Conservation (phyloP, 352 stramenopile species). For the Pythium apleroticum region DNA sequence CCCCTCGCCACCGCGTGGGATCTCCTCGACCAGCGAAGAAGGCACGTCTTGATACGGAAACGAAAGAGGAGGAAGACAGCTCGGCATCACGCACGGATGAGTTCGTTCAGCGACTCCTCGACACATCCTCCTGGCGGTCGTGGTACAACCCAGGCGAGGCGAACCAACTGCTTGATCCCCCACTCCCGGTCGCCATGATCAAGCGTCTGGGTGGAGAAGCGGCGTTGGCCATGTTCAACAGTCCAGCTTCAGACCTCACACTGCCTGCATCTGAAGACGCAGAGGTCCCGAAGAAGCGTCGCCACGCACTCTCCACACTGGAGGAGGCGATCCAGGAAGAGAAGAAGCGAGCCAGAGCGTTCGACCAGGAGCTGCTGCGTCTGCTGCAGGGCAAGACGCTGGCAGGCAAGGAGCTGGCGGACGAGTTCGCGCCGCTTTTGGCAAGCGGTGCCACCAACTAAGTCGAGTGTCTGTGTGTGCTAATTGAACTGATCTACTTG, state of each 20-base stretch:
- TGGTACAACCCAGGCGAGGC: slow-evolving; percentile 54
- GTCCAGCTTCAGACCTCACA: background rate
- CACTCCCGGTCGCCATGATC: slow-evolving; percentile 33
- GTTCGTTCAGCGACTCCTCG: slow-evolving; percentile 51
- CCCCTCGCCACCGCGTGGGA: slow-evolving; percentile 17
- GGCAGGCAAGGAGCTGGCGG: slow-evolving; percentile 46
- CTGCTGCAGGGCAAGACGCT: slow-evolving; percentile 61
- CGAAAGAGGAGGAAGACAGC: background rate
- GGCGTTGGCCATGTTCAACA: slow-evolving; percentile 12
- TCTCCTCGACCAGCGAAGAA: slow-evolving; percentile 23
- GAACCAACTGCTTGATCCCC: slow-evolving; percentile 51
- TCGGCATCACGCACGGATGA: slow-evolving; percentile 4
- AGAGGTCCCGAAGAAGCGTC: slow-evolving; percentile 8
- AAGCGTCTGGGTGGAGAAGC: slow-evolving; percentile 22
- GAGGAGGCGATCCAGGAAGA: slow-evolving; percentile 34
- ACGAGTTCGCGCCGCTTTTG: slow-evolving; percentile 41
- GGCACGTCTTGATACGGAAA: slow-evolving; percentile 3
- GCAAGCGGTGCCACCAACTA: background rate
- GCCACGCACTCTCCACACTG: slow-evolving; percentile 13
- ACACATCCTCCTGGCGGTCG: slow-evolving; percentile 52
- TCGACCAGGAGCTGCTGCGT: slow-evolving; percentile 51
- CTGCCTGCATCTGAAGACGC: background rate
- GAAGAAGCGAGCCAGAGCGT: slow-evolving; percentile 42
- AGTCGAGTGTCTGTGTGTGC: background rate
- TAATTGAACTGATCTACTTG: background rate